phyloP scores from a whole-genome alignment of 345 rosid genomes.

The Gossypium herbaceum region DNA sequence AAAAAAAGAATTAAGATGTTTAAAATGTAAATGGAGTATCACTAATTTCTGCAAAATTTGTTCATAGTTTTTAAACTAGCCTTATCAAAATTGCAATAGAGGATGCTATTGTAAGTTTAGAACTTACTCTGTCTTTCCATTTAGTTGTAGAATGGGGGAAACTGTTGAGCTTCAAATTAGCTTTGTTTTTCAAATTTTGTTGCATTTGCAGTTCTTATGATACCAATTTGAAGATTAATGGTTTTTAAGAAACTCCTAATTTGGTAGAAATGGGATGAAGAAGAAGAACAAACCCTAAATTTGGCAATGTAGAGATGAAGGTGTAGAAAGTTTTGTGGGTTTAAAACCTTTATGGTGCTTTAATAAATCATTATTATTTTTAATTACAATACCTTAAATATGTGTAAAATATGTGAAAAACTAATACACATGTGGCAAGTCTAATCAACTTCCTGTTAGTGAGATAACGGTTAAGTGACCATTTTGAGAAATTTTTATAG shows the following conservation, averaged over 20 bases:
- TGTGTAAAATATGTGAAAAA: too few relatives aligned
- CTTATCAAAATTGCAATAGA: not conserved
- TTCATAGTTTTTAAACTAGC: not conserved
- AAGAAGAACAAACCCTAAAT: too few relatives aligned
- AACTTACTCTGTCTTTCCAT: not conserved
- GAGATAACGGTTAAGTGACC: too few relatives aligned
- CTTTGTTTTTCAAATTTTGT: not conserved
- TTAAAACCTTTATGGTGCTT: too few relatives aligned
- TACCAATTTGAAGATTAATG: not conserved
- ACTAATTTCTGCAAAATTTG: slow-evolving; percentile 30
- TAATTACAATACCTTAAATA: too few relatives aligned
- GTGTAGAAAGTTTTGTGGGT: too few relatives aligned
- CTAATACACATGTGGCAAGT: too few relatives aligned
- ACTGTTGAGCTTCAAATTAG: not conserved
- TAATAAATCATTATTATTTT: too few relatives aligned
- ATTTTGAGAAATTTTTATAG: too few relatives aligned
- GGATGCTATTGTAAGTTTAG: not conserved
- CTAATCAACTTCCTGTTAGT: too few relatives aligned
- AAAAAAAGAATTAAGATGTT: not conserved
- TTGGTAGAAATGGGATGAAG: too few relatives aligned
- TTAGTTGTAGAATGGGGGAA: not conserved
- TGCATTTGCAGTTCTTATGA: not conserved
- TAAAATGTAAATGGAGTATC: slow-evolving; percentile 31
- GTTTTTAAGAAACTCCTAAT: not conserved
- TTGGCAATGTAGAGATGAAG: too few relatives aligned